A percentile compares a stretch with the other conserved stretches of the same genome.
Evolutionary conservation across 2,329 filamentous ascomycete species (phyloP).

Genomic region (Talaromyces islandicus): DNA sequence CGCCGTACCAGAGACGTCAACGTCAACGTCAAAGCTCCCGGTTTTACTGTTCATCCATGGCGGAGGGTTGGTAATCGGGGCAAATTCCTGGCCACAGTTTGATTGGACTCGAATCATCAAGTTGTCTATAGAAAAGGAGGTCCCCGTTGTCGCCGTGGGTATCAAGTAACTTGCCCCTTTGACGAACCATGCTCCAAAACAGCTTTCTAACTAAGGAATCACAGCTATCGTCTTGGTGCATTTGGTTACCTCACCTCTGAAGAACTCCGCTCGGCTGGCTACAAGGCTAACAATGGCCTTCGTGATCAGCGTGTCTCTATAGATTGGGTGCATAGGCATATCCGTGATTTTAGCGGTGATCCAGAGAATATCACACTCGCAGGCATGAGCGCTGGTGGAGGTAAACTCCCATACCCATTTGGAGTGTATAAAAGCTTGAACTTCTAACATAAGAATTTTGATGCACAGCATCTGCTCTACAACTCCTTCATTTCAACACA

Average conservation of each 20-base stretch:
- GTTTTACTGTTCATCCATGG: conserved; percentile 52
- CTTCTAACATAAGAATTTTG: conserved; percentile 6
- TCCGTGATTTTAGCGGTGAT: conserved; percentile 38
- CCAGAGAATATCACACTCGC: conserved; percentile 34
- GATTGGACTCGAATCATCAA: conserved; percentile 42
- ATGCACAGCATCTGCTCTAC: conserved; percentile 23
- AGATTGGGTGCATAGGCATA: conserved; percentile 36
- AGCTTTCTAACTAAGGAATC: conserved; percentile 8
- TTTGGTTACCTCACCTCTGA: conserved; percentile 45
- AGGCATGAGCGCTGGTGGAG: conserved; percentile 45
- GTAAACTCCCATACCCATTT: conserved; percentile 14
- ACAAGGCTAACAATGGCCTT: conserved; percentile 41
- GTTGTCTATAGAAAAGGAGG: conserved; percentile 36
- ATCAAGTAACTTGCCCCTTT: conserved; percentile 34
- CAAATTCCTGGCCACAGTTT: conserved; percentile 50
- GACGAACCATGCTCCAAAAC: neutral
- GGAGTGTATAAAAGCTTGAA: neutral
- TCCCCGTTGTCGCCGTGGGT: conserved; percentile 43
- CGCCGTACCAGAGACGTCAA: conserved; percentile 33
- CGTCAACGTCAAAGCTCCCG: conserved; percentile 33
- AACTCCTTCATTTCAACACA: conserved; percentile 30
- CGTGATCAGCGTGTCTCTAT: conserved; percentile 43
- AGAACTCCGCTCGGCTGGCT: conserved; percentile 42
- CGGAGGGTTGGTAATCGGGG: conserved; percentile 45
- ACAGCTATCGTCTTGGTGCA: conserved; percentile 43